These are phyloP conservation scores for Leersia perrieri DNA, from an alignment of 176 grass and related monocot species.

Conservation along the genomic window DNA sequence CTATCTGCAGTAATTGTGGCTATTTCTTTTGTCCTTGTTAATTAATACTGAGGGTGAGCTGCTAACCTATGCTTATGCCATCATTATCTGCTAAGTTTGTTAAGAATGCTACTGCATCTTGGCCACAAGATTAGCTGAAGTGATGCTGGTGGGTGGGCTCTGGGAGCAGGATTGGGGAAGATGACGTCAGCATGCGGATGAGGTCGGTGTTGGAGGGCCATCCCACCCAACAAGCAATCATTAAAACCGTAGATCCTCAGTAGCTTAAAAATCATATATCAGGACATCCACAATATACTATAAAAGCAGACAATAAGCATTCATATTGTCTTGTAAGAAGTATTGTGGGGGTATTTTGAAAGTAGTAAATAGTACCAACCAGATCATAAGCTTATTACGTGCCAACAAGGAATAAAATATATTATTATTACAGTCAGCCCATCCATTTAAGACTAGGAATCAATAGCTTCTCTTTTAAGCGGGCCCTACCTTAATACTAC, in stretches of 20 bases:
- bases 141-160: conserved; percentile 1
- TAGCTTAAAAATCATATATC: background rate
- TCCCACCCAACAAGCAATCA: background rate
- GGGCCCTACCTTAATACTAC: no score
- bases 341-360: no score
- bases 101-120: background rate
- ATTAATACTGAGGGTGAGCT: background rate
- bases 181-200: background rate
- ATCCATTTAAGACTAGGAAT: no score
- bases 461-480: no score
- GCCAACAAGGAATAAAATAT: no score
- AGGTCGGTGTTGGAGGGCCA: conserved; percentile 25
- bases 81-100: no score
- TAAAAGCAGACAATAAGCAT: no score
- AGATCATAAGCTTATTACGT: no score
- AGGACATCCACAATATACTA: no score
- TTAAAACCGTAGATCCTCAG: background rate
- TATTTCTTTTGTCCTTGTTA: background rate
- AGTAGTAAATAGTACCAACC: no score
- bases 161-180: background rate
- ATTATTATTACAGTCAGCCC: no score
- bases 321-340: no score
- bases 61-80: background rate
- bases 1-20: background rate
- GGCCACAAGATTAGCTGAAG: conserved; percentile 21